Percentiles rank a stretch among this genome's conserved stretches.
Conservation (phyloP, 176 grass and related monocot genomes). For the Olyra latifolia region DNA sequence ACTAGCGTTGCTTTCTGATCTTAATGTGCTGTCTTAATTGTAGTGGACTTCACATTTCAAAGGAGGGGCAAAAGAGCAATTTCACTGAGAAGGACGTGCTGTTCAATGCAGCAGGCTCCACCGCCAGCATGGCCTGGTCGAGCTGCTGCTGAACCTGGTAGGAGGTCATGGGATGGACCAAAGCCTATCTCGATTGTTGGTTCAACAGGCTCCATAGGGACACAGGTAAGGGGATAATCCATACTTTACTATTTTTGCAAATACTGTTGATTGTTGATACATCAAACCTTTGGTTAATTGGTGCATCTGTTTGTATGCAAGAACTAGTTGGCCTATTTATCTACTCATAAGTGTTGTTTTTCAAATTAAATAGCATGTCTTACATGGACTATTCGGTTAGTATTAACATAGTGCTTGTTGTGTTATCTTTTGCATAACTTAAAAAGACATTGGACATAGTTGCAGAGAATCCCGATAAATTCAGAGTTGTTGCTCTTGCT, state of each 20-base stretch:
- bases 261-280: not conserved
- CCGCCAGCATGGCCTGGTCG: conserved; percentile 90
- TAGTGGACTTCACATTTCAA: conserved; percentile 60
- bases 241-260: not conserved
- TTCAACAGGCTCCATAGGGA: conserved; percentile 94
- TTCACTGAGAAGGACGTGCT: conserved; percentile 49
- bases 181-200: conserved; percentile 96
- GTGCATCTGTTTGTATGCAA: conserved; percentile 2
- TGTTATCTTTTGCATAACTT: conserved; percentile 30
- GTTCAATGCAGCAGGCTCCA: conserved; percentile 62
- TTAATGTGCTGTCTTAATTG: conserved; percentile 18
- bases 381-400: not conserved
- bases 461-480: conserved; percentile 92
- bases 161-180: conserved; percentile 68
- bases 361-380: not conserved
- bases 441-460: conserved; percentile 87
- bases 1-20: not conserved
- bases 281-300: not conserved
- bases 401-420: conserved; percentile 5
- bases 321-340: not conserved
- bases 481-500: conserved; percentile 90
- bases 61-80: conserved; percentile 54
- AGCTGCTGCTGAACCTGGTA: conserved; percentile 58
- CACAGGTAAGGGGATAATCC: conserved; percentile 59
- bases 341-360: not conserved